Base-by-base conservation (phyloP, 139 green algal species). In the Chlamydomonas schloesseri region DNA sequence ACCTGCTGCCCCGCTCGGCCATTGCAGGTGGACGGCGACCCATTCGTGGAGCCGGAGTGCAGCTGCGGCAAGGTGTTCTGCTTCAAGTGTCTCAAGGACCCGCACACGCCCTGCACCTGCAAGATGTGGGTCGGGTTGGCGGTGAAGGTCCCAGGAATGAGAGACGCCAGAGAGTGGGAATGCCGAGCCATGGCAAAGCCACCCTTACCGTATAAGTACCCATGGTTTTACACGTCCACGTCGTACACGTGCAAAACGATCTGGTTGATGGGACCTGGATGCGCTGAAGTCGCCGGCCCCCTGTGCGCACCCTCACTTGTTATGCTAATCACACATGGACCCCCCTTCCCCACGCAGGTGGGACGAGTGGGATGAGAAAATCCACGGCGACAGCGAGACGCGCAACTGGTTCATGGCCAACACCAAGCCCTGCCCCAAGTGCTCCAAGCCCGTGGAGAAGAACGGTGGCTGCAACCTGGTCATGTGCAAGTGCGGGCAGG, bases 401-500 rank as follows among this genome's bases (percentile, higher is more conserved):
- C 79, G 77, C 68, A 94, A 94, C 70, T 97, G 95, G 94, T 83
- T 97, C 62, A 84, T 88, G 55, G 93, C 94, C 77, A 95, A 97
- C 93, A 98, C 96, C 72, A 98, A 98, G 91, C 92, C 95, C 3
- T 98, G 96, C 90, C 96, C 96, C 42, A 98, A 98, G 90, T 98
- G 96, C 84, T 58, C 68, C 68, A 98, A 98, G 77, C 93, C 92
- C 11, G 95, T 99, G 34, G 96, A 99, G 91, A 99, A 99, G 93
- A 98, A 97, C 77, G 94, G 95, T 23, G 97, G 97, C 57, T 99
- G 97, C 95, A 99, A 98, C 89, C 91, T 98, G 33, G 95, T 99
- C 64, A 84, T 95, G 36, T 98, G 96, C 94, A 94, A 91, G 60
- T 98, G 96, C 82, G 94, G 94, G 15, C 93, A 96, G 93, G 93